phyloP scores from a whole-genome alignment of 371 early-diverging fungal species.

The Batkoa obscura region DNA sequence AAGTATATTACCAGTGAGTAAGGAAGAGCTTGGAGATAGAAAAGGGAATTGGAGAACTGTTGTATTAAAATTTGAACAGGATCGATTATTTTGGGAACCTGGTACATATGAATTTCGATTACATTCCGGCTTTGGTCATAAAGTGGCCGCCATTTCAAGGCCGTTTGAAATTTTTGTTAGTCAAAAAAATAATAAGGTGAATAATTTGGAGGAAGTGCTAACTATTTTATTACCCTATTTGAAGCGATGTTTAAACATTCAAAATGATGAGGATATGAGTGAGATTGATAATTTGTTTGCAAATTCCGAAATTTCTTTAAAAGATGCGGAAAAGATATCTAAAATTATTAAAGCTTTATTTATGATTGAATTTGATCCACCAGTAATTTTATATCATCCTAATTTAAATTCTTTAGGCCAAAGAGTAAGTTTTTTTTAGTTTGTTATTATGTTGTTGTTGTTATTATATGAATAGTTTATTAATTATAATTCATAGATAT shows the following conservation, averaged over 20 bases:
- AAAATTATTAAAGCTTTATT: neutral
- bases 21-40: too few species aligned
- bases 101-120: neutral
- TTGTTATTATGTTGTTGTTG: too few species aligned
- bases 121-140: neutral
- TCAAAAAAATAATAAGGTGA: neutral
- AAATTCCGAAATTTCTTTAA: neutral
- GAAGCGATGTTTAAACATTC: neutral
- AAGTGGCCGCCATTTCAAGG: neutral
- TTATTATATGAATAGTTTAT: too few species aligned
- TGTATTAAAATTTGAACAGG: too few species aligned
- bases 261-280: neutral
- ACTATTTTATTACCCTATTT: neutral
- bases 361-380: neutral
- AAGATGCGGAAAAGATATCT: neutral
- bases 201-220: neutral
- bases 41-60: too few species aligned
- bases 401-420: neutral
- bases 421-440: neutral
- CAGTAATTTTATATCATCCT: neutral
- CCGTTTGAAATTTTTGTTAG: neutral
- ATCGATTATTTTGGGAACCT: neutral
- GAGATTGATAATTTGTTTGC: too few species aligned
- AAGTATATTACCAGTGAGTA: too few species aligned
- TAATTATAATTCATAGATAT: too few species aligned